Evolutionary conservation across 1,139 yeast species (phyloP).

Genomic region (Debaryomyces nepalensis): DNA sequence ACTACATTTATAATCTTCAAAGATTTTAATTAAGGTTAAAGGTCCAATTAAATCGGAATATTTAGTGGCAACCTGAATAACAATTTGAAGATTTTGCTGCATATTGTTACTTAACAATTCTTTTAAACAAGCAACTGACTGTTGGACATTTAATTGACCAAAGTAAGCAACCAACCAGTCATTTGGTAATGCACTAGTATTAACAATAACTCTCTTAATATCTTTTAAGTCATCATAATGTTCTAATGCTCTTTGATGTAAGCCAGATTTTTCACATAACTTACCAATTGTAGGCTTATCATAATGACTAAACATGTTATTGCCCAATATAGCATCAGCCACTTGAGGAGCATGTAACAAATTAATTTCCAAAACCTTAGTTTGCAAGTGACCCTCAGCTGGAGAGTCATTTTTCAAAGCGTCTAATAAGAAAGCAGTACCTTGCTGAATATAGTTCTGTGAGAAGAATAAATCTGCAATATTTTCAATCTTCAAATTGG

Average conservation of each 20-base stretch:
- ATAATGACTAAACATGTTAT: slow-evolving; percentile 93
- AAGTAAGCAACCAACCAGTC: slow-evolving; percentile 95
- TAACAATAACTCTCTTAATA: slow-evolving; percentile 91
- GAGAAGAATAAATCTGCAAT: slow-evolving; percentile 93
- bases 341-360: slow-evolving; percentile 97
- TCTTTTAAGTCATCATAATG: slow-evolving; percentile 94
- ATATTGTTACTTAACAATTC: slow-evolving; percentile 83
- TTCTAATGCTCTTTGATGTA: slow-evolving; percentile 93
- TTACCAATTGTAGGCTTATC: slow-evolving; percentile 93
- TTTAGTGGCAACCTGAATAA: slow-evolving; percentile 95
- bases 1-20: slow-evolving; percentile 88
- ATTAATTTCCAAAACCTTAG: slow-evolving; percentile 91
- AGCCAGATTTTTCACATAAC: slow-evolving; percentile 92
- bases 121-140: slow-evolving; percentile 83
- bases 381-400: slow-evolving; percentile 94
- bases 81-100: slow-evolving; percentile 89
- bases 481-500: slow-evolving; percentile 78
- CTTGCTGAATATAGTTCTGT: slow-evolving; percentile 95
- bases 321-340: slow-evolving; percentile 97
- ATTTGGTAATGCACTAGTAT: slow-evolving; percentile 81
- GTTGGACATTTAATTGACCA: slow-evolving; percentile 94
- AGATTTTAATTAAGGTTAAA: slow-evolving; percentile 78
- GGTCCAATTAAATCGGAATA: slow-evolving; percentile 95
- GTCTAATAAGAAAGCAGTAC: slow-evolving; percentile 96
- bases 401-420: slow-evolving; percentile 95